Base-by-base conservation (phyloP, 805 yeast genomes). In the Wickerhamiella brachini region DNA sequence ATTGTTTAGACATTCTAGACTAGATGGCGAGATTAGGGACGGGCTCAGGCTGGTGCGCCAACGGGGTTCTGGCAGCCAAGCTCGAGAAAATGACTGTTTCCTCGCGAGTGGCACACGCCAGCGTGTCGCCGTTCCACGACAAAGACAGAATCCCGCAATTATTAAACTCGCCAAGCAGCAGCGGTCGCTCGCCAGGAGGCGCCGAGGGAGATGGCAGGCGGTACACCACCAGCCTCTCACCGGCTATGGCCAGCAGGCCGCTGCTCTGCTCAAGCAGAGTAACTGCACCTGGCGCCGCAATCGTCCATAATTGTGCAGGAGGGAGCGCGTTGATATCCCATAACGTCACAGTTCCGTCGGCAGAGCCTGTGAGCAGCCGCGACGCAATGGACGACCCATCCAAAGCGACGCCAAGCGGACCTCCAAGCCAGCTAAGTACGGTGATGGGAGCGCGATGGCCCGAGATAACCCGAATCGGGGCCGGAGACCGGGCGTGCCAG, bases 401-500 rank as follows among this genome's bases (percentile, higher is more conserved):
- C 5, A 47, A 18, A 5, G 51, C 51, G 5, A 21, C 13, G 17
- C 44, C 39, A 1, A 26, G 31, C 9, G 47, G 41, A 9, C 49
- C 45, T 1, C 53, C 48, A 5, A 55, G 44, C 58, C 22, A 26
- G n/a, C 45, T 29, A 5, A 50, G 53, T 5, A 51, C 53, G 41
- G 59, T 52, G 6, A 65, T 56, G 0, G 65, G 66, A 4, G 59
- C 64, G 0, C 56, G 49, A 49, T 59, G 62, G 2, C 62, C 61
- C 9, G 45, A 21, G 8, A 62, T 52, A 9, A 54, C 50, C 18
- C 53, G 42, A 7, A 57, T 59, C 42, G 59, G 59, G 49, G 50
- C 56, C 49, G 50, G 68, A 54, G 53, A 68, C 57, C 49, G 81
- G 49, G 95, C 95, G 79, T 46, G 71, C 95, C 95, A 89, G 20